These are phyloP conservation scores for Serendipita sp. DNA, from an alignment of 768 basidiomycete species.

Conservation along the genomic window DNA sequence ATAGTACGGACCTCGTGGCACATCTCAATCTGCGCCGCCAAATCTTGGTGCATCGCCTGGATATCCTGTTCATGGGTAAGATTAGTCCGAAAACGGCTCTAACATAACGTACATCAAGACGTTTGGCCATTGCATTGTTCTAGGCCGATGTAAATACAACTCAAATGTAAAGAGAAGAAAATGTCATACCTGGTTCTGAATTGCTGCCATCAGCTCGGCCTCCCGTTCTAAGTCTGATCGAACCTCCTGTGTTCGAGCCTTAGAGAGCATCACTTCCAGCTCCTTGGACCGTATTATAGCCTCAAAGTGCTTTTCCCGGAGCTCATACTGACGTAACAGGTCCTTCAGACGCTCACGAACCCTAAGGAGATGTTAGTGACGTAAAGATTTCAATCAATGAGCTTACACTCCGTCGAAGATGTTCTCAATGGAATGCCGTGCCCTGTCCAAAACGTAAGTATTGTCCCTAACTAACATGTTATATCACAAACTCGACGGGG, in stretches of 20 bases:
- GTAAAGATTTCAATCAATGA: conserved; percentile 2
- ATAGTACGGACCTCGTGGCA: too few species aligned
- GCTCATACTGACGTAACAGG: conserved; percentile 72
- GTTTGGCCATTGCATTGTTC: too few species aligned
- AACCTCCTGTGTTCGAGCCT: conserved; percentile 67
- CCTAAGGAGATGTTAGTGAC: conserved; percentile 22
- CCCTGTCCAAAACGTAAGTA: conserved; percentile 26
- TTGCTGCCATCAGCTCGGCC: conserved; percentile 51
- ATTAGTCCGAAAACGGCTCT: too few species aligned
- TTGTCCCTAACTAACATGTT: neutral
- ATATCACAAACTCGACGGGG: conserved; percentile 45
- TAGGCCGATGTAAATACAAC: neutral
- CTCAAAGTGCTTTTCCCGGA: conserved; percentile 83
- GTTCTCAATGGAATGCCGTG: conserved; percentile 56
- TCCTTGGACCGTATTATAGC: conserved; percentile 86
- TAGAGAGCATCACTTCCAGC: conserved; percentile 70
- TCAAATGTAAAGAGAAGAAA: neutral
- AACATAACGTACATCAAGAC: too few species aligned
- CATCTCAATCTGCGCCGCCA: too few species aligned
- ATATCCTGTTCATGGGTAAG: too few species aligned
- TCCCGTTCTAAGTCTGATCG: conserved; percentile 34
- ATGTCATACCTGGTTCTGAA: conserved; percentile 38
- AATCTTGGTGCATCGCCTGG: too few species aligned
- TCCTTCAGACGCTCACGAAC: conserved; percentile 77
- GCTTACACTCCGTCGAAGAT: conserved; percentile 74